Evolutionary conservation across 148 eudicot genomes (phyloP).

Genomic region (Pouteria glomerata): DNA sequence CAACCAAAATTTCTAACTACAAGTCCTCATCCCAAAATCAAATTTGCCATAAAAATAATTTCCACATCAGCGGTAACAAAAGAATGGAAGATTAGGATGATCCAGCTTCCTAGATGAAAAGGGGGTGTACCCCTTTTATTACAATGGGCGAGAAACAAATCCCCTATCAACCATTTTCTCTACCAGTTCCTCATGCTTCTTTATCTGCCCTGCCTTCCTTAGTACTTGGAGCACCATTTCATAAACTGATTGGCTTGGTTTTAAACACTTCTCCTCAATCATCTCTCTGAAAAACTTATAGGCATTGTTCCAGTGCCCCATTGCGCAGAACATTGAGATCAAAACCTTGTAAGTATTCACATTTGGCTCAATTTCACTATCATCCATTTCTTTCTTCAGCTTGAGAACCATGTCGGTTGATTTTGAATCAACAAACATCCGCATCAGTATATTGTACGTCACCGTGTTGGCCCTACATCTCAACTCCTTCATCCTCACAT

Average conservation of each 20-base stretch:
- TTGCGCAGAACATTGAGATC: slow-evolving; percentile 63
- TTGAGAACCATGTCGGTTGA: slow-evolving; percentile 91
- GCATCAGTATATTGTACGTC: slow-evolving; percentile 74
- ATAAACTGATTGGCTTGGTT: slow-evolving; percentile 46
- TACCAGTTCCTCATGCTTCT: slow-evolving; percentile 87
- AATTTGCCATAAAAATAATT: neutral
- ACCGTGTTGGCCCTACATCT: slow-evolving; percentile 61
- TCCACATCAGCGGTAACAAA: too few species aligned
- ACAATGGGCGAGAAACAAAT: slow-evolving; percentile 61
- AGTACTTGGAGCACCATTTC: slow-evolving; percentile 61
- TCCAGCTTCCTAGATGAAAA: neutral
- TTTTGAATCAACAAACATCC: slow-evolving; percentile 73
- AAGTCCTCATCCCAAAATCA: neutral
- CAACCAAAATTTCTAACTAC: neutral
- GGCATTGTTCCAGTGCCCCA: slow-evolving; percentile 97
- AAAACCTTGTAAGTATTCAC: slow-evolving; percentile 65
- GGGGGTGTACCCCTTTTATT: slow-evolving; percentile 8
- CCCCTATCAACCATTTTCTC: slow-evolving; percentile 82
- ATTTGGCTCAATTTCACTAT: slow-evolving; percentile 62
- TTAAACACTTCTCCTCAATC: slow-evolving; percentile 80
- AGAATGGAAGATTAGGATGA: neutral
- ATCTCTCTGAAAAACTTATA: slow-evolving; percentile 73
- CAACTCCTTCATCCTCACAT: slow-evolving; percentile 72
- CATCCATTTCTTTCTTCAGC: slow-evolving; percentile 89
- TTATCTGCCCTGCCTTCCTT: slow-evolving; percentile 71